Evolutionary conservation across 2,329 filamentous ascomycete genomes (phyloP), one percentile per base, ranked within the genome.

Genomic region (Aspergillus eucalypticola): DNA sequence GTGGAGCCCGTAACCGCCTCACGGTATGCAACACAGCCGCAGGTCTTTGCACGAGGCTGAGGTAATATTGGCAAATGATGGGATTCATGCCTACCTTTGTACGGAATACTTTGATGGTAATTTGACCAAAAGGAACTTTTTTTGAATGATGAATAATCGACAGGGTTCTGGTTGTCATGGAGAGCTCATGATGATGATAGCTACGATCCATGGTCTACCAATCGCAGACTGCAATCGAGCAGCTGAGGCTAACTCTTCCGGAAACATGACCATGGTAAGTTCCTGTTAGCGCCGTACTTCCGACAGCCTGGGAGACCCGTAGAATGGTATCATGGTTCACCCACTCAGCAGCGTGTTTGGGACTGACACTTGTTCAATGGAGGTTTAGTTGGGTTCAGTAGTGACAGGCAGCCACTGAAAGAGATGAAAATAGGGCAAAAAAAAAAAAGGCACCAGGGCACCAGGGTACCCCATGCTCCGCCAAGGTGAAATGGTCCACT

Each of bases 1-100:
- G 64, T 65, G 63, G 64, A 63, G 54, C 56, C 48, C 42, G 29
- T 54, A 29, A 51, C 59, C 54, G 61, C 59, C 61, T 55, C 44
- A 56, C 35, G 27, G 54, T 35, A 49, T 49, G 35, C 42, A 39
- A 51, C 64, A 60, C 56, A 49, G 62, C 58, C 62, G 51, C 61
- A 50, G 53, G 46, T 27, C 46, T 50, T 50, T 49, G 25, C 23
- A 29, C 25, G 46, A 32, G 46, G 46, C 46, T 50, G 46, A 50
- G 46, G 46, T 50, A 50, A 29, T 50, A 50, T 49, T 49, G 23
- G 21, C 44, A 15, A 23, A 13, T 23, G 8, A 6, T 44, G 41
- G 41, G 41, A n/a, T 19, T 44, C 19, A 44, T 44, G 41, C 11
- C 41, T 21, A 44, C 41, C 41, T 44, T 44, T 44, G 41, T 44